Conservation (phyloP, 2,329 filamentous ascomycete genomes). For the Aspergillus versicolor region DNA sequence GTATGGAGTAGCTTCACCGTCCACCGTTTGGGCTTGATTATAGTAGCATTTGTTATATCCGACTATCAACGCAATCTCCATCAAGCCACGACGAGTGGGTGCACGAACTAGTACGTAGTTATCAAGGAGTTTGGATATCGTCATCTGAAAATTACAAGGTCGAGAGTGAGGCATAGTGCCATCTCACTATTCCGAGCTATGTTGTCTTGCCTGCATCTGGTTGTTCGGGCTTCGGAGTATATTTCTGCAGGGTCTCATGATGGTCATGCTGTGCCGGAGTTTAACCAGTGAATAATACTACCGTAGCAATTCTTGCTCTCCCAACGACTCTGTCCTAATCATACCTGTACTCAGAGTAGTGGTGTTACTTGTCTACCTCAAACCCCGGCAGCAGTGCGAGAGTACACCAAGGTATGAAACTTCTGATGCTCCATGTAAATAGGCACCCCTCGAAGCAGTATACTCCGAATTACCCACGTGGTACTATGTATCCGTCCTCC, state of each 20-base stretch:
- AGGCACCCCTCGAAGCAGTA: not conserved
- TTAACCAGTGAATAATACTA: not conserved
- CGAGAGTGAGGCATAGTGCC: not conserved
- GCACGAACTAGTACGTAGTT: not conserved
- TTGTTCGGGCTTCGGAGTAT: not conserved
- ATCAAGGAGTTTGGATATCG: not conserved
- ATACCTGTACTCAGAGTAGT: not conserved
- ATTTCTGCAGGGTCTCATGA: not conserved
- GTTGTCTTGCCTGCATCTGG: not conserved
- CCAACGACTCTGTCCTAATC: not conserved
- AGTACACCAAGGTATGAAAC: not conserved
- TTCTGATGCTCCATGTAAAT: not conserved
- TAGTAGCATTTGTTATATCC: not conserved
- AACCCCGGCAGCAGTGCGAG: not conserved
- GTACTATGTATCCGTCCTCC: too few species aligned
- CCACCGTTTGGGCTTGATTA: conserved; percentile 2
- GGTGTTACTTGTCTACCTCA: not conserved
- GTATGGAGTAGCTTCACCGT: not conserved
- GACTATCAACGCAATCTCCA: not conserved
- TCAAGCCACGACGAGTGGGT: not conserved
- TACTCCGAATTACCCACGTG: not conserved
- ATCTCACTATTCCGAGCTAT: not conserved
- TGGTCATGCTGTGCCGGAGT: not conserved
- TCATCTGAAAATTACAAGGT: not conserved
- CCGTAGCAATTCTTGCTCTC: not conserved